phyloP scores from a whole-genome alignment of 257 asterid species.

The Solanum lignicaule region DNA sequence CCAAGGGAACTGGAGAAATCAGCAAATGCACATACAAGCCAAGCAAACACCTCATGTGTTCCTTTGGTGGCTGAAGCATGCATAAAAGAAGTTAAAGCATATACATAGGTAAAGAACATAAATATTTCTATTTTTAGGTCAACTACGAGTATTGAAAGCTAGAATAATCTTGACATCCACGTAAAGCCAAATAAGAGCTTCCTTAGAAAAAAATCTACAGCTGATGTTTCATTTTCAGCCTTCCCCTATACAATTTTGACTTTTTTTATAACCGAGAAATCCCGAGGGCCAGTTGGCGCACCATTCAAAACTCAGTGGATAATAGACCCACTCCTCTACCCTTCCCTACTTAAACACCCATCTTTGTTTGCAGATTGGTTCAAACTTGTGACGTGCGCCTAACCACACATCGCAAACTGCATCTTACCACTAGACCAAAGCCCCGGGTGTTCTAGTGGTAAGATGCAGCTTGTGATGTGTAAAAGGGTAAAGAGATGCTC shows the following conservation, averaged over 20 bases:
- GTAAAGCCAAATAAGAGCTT: background rate
- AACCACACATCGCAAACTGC: background rate
- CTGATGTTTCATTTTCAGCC: background rate
- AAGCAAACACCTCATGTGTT: background rate
- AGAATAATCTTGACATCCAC: background rate
- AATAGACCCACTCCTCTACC: background rate
- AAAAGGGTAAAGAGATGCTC: background rate
- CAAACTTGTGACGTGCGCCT: background rate
- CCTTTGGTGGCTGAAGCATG: background rate
- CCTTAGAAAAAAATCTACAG: background rate
- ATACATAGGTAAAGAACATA: background rate
- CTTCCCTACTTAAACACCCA: background rate
- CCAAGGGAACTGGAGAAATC: background rate
- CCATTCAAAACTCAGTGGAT: background rate
- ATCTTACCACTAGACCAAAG: background rate
- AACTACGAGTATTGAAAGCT: background rate
- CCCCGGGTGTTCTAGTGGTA: background rate
- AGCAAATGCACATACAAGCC: background rate
- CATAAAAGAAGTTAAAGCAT: background rate
- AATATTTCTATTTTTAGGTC: background rate
- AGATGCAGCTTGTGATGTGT: background rate
- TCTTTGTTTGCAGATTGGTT: background rate
- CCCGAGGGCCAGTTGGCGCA: background rate
- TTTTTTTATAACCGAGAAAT: background rate
- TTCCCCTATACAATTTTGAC: background rate